These are phyloP conservation scores for Neurospora sp. DNA, from an alignment of 495 filamentous ascomycete genomes.

Conservation along the genomic window DNA sequence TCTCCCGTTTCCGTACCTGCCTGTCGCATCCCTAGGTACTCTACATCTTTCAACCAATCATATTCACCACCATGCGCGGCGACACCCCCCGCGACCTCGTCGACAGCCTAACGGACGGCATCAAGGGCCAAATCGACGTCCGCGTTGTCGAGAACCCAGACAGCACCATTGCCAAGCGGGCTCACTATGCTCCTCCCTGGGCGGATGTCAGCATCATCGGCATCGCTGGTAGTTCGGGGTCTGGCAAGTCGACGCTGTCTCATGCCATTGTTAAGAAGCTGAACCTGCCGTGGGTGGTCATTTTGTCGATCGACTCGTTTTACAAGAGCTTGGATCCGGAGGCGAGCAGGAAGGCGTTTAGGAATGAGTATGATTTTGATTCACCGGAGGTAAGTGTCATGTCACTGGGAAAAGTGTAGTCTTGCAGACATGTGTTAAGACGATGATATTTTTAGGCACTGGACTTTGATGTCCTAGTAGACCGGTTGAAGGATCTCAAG, in stretches of 20 bases:
- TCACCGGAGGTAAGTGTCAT: conserved; percentile 49
- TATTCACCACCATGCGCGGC: neutral
- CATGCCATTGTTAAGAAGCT: conserved; percentile 81
- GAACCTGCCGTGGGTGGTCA: conserved; percentile 95
- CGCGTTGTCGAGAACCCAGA: conserved; percentile 11
- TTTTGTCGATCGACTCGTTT: conserved; percentile 95
- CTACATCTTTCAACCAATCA: neutral
- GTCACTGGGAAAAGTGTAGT: neutral
- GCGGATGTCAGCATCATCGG: conserved; percentile 89
- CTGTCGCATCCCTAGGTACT: neutral
- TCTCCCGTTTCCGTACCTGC: neutral
- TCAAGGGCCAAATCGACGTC: conserved; percentile 1
- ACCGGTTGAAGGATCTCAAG: conserved; percentile 75
- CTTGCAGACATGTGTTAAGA: neutral
- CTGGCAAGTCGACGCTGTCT: conserved; percentile 92
- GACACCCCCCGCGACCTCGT: neutral
- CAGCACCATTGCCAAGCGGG: conserved; percentile 33
- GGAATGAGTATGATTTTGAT: conserved; percentile 93
- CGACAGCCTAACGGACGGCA: neutral
- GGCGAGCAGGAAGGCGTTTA: conserved; percentile 64
- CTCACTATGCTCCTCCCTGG: conserved; percentile 89
- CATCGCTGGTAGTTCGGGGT: conserved; percentile 90
- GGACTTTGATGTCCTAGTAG: conserved; percentile 82
- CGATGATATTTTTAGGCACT: conserved; percentile 44
- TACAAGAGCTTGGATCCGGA: conserved; percentile 78